Conservation (phyloP, 352 stramenopile genomes). For the Sclerospora graminicola region DNA sequence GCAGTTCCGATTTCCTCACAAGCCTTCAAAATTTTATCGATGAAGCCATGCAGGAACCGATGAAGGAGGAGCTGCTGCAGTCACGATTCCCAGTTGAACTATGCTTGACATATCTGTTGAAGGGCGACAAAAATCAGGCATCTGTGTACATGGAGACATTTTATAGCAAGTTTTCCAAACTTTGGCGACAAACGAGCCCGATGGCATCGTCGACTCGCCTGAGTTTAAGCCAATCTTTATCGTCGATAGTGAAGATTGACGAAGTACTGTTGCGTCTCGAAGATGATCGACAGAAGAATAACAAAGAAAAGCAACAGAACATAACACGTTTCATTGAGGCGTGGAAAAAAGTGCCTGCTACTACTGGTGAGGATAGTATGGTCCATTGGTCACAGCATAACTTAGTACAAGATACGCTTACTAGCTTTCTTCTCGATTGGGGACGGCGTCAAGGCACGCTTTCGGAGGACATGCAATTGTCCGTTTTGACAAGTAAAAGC, state of each 20-base stretch:
- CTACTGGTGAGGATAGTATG: constrained; percentile 41
- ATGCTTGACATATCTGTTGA: constrained; percentile 32
- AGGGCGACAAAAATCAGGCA: constrained; percentile 32
- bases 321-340: constrained; percentile 21
- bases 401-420: constrained; percentile 41
- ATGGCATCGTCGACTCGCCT: constrained; percentile 36
- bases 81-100: constrained; percentile 43
- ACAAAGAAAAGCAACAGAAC: constrained; percentile 3
- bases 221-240: constrained; percentile 53
- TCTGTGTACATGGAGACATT: constrained; percentile 52
- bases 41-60: constrained; percentile 15
- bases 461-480: constrained; percentile 17
- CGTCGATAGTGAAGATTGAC: constrained; percentile 54
- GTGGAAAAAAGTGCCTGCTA: constrained; percentile 33
- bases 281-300: constrained; percentile 3
- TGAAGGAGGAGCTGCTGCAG: constrained; percentile 29
- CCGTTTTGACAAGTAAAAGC: constrained; percentile 23
- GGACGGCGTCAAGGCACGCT: constrained; percentile 22
- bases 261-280: constrained; percentile 24
- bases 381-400: constrained; percentile 49
- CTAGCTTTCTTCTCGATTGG: constrained; percentile 21
- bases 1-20: constrained; percentile 6
- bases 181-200: constrained; percentile 48
- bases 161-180: constrained; percentile 34
- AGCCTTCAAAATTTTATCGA: constrained; percentile 16